phyloP scores from a whole-genome alignment of 352 stramenopile species.

The Pythium volutum region DNA sequence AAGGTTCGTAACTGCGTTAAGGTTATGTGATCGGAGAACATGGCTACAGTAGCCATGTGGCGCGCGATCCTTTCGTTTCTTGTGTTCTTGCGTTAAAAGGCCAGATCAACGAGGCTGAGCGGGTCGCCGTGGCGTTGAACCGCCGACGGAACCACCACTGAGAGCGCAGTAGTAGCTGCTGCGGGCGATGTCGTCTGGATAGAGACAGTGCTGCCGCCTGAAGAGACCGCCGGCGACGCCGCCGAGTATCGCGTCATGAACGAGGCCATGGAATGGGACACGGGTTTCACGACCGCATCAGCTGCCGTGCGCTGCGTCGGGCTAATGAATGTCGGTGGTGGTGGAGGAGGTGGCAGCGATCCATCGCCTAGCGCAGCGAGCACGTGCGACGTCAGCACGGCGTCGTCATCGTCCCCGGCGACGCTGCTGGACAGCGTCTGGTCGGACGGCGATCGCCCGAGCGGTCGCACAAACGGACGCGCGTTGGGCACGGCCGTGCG shows the following conservation, averaged over 20 bases:
- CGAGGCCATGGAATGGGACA: background rate
- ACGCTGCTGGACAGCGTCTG: slow-evolving; percentile 30
- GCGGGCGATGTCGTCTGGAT: too few species aligned
- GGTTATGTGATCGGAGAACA: background rate
- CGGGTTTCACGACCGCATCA: too few species aligned
- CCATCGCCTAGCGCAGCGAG: background rate
- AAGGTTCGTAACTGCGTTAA: background rate
- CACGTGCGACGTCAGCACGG: background rate
- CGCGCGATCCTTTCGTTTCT: too few species aligned
- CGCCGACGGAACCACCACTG: background rate
- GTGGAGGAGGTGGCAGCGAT: background rate
- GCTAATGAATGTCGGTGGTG: background rate
- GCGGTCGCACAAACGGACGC: slow-evolving; percentile 59
- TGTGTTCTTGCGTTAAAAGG: background rate
- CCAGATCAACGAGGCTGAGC: background rate
- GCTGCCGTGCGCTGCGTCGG: background rate
- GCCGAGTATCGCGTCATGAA: background rate
- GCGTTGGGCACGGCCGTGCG: slow-evolving; percentile 50
- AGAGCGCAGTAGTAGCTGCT: background rate
- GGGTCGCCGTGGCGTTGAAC: background rate
- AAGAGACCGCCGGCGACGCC: background rate
- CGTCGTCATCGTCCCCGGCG: slow-evolving; percentile 45
- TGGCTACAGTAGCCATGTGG: background rate
- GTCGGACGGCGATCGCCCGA: slow-evolving; percentile 29
- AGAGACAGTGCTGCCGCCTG: background rate